These are phyloP conservation scores for Claviceps spartinae DNA, from an alignment of 2,329 filamentous ascomycete species.

Conservation along the genomic window DNA sequence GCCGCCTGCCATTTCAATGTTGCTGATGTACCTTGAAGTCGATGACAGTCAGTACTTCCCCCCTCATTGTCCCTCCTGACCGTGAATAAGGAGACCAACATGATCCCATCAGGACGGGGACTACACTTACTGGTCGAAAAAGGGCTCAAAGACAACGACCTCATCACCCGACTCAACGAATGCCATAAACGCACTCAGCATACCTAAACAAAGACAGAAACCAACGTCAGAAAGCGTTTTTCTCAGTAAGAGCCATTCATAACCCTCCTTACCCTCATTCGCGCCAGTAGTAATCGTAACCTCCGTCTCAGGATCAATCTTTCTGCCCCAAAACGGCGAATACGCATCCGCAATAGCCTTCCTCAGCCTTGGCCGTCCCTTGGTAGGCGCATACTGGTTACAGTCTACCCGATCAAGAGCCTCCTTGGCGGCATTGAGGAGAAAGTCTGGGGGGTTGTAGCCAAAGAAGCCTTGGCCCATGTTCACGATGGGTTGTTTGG, in stretches of 20 bases:
- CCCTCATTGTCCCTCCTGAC: neutral
- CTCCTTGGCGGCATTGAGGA: conserved; percentile 79
- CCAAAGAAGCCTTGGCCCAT: conserved; percentile 65
- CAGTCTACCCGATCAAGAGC: conserved; percentile 86
- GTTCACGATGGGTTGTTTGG: conserved; percentile 50
- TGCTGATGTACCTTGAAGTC: conserved; percentile 55
- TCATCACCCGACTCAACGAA: conserved; percentile 92
- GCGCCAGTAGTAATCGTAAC: conserved; percentile 89
- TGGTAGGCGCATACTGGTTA: conserved; percentile 97
- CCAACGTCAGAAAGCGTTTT: neutral
- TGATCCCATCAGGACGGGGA: too few species aligned
- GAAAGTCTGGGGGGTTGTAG: conserved; percentile 87
- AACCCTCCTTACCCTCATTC: conserved; percentile 44
- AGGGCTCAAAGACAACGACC: conserved; percentile 95
- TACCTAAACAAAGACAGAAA: conserved; percentile 29
- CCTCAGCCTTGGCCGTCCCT: conserved; percentile 79
- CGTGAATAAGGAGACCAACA: neutral
- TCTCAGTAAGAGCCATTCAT: neutral
- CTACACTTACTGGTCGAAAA: conserved; percentile 70
- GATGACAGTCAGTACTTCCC: neutral
- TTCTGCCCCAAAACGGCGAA: conserved; percentile 72
- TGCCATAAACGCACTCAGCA: conserved; percentile 95
- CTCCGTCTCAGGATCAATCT: conserved; percentile 77
- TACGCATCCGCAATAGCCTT: conserved; percentile 91
- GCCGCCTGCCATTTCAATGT: conserved; percentile 96